Conservation (phyloP, 2,329 filamentous ascomycete species). For the Penicillium freii region DNA sequence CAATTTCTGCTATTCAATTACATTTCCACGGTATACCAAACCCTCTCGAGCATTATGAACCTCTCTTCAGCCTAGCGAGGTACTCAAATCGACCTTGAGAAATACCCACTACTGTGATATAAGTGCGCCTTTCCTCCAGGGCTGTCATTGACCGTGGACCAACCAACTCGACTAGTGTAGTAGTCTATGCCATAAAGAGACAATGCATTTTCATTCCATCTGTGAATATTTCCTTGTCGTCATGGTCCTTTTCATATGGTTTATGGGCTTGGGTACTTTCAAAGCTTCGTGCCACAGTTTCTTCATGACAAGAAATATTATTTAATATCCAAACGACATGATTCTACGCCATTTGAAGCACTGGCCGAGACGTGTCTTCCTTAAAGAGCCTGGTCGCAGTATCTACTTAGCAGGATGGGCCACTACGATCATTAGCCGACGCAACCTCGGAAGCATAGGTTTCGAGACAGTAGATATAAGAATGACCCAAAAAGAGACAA, state of each 20-base stretch:
- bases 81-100: not conserved
- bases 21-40: not conserved
- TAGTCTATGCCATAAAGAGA: not conserved
- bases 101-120: not conserved
- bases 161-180: not conserved
- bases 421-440: not conserved
- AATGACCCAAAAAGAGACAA: conserved; percentile 8
- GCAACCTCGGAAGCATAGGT: not conserved
- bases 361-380: not conserved
- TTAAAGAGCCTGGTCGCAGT: not conserved
- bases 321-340: no score
- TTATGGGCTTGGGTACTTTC: not conserved
- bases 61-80: not conserved
- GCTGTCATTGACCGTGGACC: not conserved
- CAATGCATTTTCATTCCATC: not conserved
- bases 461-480: not conserved
- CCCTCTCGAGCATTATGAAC: not conserved
- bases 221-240: not conserved
- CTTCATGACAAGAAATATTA: not conserved
- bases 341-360: not conserved
- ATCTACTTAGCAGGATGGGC: not conserved
- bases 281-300: not conserved
- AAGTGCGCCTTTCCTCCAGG: not conserved
- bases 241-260: not conserved
- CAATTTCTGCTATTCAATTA: not conserved